Evolutionary conservation across 1,284 basidiomycete species (phyloP).

Genomic region (Rhizoctonia solani): DNA sequence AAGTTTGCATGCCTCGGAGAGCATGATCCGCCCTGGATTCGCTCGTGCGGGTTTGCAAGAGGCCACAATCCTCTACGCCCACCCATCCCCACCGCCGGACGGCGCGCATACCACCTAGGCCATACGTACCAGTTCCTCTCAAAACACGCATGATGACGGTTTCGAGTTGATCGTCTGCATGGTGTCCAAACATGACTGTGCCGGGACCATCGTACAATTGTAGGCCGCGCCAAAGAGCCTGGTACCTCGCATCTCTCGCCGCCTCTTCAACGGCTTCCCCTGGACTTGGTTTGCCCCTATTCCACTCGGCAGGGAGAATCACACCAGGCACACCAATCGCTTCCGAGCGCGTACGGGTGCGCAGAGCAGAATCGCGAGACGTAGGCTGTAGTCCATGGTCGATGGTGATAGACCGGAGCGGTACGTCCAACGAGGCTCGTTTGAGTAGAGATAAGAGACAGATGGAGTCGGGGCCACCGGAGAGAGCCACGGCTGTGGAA

Average conservation of each 20-base stretch:
- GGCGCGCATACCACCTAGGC: conserved; percentile 60
- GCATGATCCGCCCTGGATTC: conserved; percentile 40
- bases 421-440: conserved; percentile 46
- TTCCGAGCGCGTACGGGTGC: conserved; percentile 52
- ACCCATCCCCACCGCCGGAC: conserved; percentile 75
- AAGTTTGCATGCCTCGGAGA: conserved; percentile 61
- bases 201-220: conserved; percentile 42
- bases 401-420: conserved; percentile 60
- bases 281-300: conserved; percentile 51
- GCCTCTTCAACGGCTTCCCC: conserved; percentile 50
- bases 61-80: conserved; percentile 15
- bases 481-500: conserved; percentile 68
- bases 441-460: conserved; percentile 70
- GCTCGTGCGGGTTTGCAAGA: neutral
- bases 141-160: conserved; percentile 70
- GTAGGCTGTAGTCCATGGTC: conserved; percentile 66
- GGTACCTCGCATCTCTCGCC: conserved; percentile 64
- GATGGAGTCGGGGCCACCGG: conserved; percentile 78
- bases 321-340: conserved; percentile 55
- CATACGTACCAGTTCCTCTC: conserved; percentile 45
- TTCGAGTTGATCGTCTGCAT: conserved; percentile 78
- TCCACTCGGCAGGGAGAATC: conserved; percentile 61
- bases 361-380: conserved; percentile 58
- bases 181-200: conserved; percentile 68
- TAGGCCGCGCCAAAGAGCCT: conserved; percentile 58